Percentiles rank a stretch among this genome's conserved stretches.
These are phyloP conservation scores for Nicotiana sylvestris DNA, from an alignment of 257 asterid species.

Conservation along the genomic window DNA sequence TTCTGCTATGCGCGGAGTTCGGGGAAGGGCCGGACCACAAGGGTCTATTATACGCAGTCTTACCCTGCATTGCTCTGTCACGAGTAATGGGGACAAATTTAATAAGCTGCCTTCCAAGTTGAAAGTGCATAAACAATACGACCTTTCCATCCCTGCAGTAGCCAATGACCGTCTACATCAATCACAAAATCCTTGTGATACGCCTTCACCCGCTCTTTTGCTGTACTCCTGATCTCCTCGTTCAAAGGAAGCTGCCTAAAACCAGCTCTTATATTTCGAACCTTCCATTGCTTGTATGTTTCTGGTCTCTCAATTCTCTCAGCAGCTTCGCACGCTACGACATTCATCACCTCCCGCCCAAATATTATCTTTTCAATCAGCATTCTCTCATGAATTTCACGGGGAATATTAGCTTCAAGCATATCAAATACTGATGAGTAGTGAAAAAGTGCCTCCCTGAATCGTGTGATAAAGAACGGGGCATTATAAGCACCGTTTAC, in stretches of 20 bases:
- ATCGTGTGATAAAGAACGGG: constrained; percentile 42
- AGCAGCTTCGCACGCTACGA: constrained; percentile 41
- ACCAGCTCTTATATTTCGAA: constrained; percentile 32
- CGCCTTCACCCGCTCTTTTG: constrained; percentile 23
- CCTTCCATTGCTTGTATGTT: constrained; percentile 47
- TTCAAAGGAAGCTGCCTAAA: constrained; percentile 36
- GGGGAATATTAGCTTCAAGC: constrained; percentile 40
- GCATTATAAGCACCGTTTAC: constrained; percentile 42
- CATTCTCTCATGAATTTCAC: constrained; percentile 34
- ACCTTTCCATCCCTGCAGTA: constrained; percentile 50
- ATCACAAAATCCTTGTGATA: constrained; percentile 36
- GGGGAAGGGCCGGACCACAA: too few relatives aligned
- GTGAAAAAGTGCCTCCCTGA: constrained; percentile 41
- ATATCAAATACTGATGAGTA: constrained; percentile 42
- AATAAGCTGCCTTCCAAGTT: constrained; percentile 29
- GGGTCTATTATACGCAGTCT: too few relatives aligned
- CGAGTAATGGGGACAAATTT: neutral
- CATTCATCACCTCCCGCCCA: constrained; percentile 45
- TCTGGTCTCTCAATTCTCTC: constrained; percentile 52
- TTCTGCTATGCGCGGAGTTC: too few relatives aligned
- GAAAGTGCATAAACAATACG: constrained; percentile 33
- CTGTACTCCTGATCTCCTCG: constrained; percentile 28
- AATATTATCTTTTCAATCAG: constrained; percentile 30
- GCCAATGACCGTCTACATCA: constrained; percentile 36
- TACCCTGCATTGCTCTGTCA: neutral